Base-by-base conservation (phyloP, 257 asterid species). In the Solanum bulbocastanum region DNA sequence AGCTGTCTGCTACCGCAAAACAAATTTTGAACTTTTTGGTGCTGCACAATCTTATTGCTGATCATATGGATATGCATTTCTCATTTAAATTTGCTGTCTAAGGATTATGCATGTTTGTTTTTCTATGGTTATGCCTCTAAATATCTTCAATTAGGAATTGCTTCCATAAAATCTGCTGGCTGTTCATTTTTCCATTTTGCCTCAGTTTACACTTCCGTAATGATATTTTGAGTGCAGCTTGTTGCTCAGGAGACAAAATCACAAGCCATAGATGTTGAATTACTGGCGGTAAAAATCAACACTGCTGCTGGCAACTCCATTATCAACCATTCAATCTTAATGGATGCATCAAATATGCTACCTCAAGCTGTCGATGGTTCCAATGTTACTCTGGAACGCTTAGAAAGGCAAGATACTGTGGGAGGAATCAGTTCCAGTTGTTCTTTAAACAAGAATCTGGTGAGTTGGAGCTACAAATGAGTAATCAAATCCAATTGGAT, bases 201-300 rank as follows among this genome's bases (percentile, higher is more conserved):
- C 30, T 82, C 44, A 18, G 52, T 3, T 68, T 4, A 18, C 44
- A n/a, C 74, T 46, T 86, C 32, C 23, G 52, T 62, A 46, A 86
- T 86, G 36, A 69, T 86, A 52, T 27, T 27, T 46, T 30, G 42
- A 56, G 56, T 86, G 84, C 58, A 88, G 91, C 87, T 76, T 83
- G 88, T 88, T 83, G 90, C 90, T 44, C 89, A 46, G 60, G 90
- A 91, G 85, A 87, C 81, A 60, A 87, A 87, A 62, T n/a, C 83
- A 42, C 88, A 36, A 39, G 87, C 86, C 62, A 85, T 87, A 27
- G 89, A 89, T 68, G 84, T 91, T 33, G 88, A 87, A 84, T 76
- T 86, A 78, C 83, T 88, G 56, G 75, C 84, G 12, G 83, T 86
- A 79, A 88, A 79, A 76, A 83, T 81, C 71, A 87, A 68, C 35